Conservation (phyloP, 345 rosid genomes). For the Corymbia maculata region DNA sequence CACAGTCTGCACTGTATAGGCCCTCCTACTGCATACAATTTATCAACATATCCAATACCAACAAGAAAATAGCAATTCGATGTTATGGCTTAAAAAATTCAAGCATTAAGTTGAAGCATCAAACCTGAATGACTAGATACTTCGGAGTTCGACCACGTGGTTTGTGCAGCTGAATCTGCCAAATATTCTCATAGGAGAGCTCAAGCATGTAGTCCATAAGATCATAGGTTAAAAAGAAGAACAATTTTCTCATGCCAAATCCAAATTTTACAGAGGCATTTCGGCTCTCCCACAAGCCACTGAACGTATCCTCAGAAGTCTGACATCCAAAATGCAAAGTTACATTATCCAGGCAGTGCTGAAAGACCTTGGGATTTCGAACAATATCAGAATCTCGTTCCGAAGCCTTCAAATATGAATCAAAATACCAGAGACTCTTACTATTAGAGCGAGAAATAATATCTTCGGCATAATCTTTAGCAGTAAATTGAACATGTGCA, state of each 20-base stretch:
- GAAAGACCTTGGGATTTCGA: neutral
- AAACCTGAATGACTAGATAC: slow-evolving; percentile 26
- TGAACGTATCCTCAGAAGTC: slow-evolving; percentile 6
- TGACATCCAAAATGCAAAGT: slow-evolving; percentile 18
- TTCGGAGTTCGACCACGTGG: neutral
- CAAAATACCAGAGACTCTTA: neutral
- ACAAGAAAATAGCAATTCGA: neutral
- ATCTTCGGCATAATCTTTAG: neutral
- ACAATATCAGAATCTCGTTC: neutral
- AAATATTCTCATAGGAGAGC: slow-evolving; percentile 20
- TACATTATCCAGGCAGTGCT: neutral
- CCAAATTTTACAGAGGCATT: slow-evolving; percentile 11
- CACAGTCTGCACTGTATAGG: neutral
- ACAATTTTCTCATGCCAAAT: neutral
- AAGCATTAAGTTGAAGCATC: neutral
- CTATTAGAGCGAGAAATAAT: neutral
- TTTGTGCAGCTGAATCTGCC: slow-evolving; percentile 12
- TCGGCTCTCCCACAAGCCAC: slow-evolving; percentile 12
- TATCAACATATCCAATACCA: neutral
- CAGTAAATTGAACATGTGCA: slow-evolving; percentile 15
- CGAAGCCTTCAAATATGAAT: slow-evolving; percentile 12
- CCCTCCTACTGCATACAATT: neutral
- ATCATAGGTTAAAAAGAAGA: slow-evolving; percentile 2
- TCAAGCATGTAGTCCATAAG: slow-evolving; percentile 12
- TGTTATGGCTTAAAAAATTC: neutral